Evolutionary conservation across 805 yeast species (phyloP), one percentile per base, ranked within the genome.

Genomic region (Nakazawaea ernobii): DNA sequence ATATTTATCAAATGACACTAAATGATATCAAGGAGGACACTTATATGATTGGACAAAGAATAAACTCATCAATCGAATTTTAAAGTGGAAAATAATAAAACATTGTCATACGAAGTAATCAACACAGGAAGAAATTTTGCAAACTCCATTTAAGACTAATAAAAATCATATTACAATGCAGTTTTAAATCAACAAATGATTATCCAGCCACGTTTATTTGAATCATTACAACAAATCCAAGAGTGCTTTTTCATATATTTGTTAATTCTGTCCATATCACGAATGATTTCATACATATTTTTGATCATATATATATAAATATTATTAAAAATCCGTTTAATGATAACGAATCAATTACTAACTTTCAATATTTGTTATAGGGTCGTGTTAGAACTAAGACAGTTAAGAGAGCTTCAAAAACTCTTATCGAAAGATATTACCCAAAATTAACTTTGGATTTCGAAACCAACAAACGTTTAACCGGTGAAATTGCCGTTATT

Each of bases 321-420:
- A n/a, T n/a, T n/a, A n/a, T n/a, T n/a, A n/a, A n/a, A n/a, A n/a
- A n/a, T n/a, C n/a, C n/a, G n/a, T n/a, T n/a, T n/a, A n/a, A n/a
- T 17, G 4, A 15, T 24, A 5, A 10, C 8, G 17, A 33, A 13
- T 13, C 3, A 26, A 9, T 17, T 45, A 44, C 42, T 44, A 46
- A 41, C 44, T 30, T n/a, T 35, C 7, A 20, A 39, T 14, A 20
- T 44, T 32, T 20, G 49, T 41, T 48, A 59, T 67, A 89, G 99
- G 99, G 99, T 85, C 94, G 98, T 78, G 99, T 95, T 84, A 91
- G 99, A 86, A 94, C 99, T 67, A 95, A 94, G 85, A 94, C 99
- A 79, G 98, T 94, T 78, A 94, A 94, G 89, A 88, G 98, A 82
- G 98, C 99, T 78, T 86, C 99, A 70, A 95, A 95, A 86, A 96